Evolutionary conservation across 2,329 filamentous ascomycete genomes (phyloP).

Genomic region (Ophiostoma ulmi): DNA sequence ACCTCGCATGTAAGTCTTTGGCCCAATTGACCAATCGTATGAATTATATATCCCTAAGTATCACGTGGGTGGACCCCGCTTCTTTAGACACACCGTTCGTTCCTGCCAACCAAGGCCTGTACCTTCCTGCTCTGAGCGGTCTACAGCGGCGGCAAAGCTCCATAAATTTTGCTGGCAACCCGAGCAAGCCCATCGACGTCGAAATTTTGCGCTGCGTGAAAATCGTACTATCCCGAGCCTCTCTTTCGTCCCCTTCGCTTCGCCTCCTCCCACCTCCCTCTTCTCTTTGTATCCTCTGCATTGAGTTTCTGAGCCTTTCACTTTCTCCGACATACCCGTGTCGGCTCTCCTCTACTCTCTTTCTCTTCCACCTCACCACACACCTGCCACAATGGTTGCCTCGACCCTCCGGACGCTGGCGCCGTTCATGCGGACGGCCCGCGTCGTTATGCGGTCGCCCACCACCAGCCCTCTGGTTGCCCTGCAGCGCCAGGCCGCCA

Average conservation of each 20-base stretch:
- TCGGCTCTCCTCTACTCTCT: slow-evolving; percentile 18
- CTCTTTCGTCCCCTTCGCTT: slow-evolving; percentile 19
- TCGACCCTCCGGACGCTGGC: slow-evolving; percentile 70
- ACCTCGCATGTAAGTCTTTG: not conserved
- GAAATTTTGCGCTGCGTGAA: slow-evolving; percentile 23
- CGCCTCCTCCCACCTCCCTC: not conserved
- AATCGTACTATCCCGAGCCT: slow-evolving; percentile 23
- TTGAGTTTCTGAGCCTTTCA: not conserved
- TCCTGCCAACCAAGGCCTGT: not conserved
- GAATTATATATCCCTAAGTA: not conserved
- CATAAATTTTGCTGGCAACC: slow-evolving; percentile 9
- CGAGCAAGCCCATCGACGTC: slow-evolving; percentile 10
- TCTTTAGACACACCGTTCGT: not conserved
- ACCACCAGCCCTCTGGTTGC: slow-evolving; percentile 66
- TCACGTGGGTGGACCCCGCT: slow-evolving; percentile 3
- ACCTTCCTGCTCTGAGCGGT: not conserved
- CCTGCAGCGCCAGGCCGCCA: slow-evolving; percentile 61
- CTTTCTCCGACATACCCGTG: not conserved
- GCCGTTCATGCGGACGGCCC: slow-evolving; percentile 77
- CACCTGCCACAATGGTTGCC: slow-evolving; percentile 57
- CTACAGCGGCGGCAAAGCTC: slow-evolving; percentile 13
- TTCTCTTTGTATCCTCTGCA: slow-evolving; percentile 2
- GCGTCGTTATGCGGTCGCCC: slow-evolving; percentile 53
- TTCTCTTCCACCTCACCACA: slow-evolving; percentile 23
- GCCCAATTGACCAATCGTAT: slow-evolving; percentile 11